phyloP scores from a whole-genome alignment of 2,329 filamentous ascomycete species.

The Waltergamsia citrina region DNA sequence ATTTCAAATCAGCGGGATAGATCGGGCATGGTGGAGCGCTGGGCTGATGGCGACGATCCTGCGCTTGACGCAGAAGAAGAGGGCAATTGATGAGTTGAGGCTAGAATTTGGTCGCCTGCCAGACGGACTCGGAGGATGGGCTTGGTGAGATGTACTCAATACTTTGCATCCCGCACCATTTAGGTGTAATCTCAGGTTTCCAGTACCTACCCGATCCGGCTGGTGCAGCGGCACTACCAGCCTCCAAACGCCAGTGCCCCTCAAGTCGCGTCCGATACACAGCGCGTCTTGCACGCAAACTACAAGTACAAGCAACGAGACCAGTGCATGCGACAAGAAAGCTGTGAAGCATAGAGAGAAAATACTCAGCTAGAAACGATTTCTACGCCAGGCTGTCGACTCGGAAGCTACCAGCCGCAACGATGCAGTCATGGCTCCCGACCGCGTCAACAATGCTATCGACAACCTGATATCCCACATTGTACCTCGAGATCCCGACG shows the following conservation, averaged over 20 bases:
- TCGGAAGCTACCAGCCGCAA: conserved; percentile 13
- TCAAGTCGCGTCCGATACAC: conserved; percentile 5
- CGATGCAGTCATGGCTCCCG: conserved; percentile 47
- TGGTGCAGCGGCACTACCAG: too few relatives aligned
- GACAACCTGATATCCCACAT: conserved; percentile 69
- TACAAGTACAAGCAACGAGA: neutral
- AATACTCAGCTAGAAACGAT: too few relatives aligned
- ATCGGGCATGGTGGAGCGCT: conserved; percentile 27
- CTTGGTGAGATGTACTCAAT: neutral
- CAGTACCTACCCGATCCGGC: conserved; percentile 1
- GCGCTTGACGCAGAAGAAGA: neutral
- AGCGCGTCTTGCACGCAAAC: conserved; percentile 4
- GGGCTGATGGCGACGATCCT: conserved; percentile 25
- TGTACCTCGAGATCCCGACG: conserved; percentile 54
- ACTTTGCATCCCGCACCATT: neutral
- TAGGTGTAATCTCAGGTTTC: neutral
- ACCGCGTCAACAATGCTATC: conserved; percentile 70
- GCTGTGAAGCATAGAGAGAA: too few relatives aligned
- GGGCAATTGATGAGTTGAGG: conserved; percentile 19
- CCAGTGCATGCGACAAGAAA: too few relatives aligned
- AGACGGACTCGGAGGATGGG: neutral
- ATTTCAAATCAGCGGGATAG: conserved; percentile 31
- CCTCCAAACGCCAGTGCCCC: conserved; percentile 2
- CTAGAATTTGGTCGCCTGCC: conserved; percentile 20
- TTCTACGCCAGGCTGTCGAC: neutral